Percentiles rank a stretch among this genome's conserved stretches.
phyloP scores from a whole-genome alignment of 1,284 basidiomycete genomes.

The Fomitiporia mediterranea region DNA sequence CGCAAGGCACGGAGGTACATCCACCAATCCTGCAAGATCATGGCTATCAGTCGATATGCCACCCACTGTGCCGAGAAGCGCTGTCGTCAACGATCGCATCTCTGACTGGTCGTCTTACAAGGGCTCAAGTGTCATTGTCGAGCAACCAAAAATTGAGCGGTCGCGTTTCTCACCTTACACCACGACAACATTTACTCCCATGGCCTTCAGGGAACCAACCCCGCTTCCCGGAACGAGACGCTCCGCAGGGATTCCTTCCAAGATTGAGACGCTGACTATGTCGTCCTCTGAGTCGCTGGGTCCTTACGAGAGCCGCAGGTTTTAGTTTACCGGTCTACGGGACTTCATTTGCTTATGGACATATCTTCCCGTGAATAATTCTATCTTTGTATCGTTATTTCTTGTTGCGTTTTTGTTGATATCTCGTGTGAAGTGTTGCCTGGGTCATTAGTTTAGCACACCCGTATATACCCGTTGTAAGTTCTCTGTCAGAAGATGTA shows the following conservation, averaged over 20 bases:
- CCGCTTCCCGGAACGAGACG: not conserved
- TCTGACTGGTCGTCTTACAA: constrained; percentile 14
- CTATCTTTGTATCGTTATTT: not conserved
- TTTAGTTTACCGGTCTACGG: not conserved
- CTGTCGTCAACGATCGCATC: constrained; percentile 1
- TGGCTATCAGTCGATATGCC: constrained; percentile 10
- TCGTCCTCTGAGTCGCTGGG: not conserved
- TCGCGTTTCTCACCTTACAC: constrained; percentile 18
- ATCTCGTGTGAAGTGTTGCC: not conserved
- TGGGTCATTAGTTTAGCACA: not conserved
- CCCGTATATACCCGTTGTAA: not conserved
- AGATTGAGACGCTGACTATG: not conserved
- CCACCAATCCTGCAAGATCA: not conserved
- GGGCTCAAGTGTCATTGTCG: constrained; percentile 6
- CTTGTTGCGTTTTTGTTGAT: not conserved
- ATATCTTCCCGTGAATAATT: not conserved
- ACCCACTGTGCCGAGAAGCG: constrained; percentile 3
- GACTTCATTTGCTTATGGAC: not conserved
- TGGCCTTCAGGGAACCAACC: constrained; percentile 4
- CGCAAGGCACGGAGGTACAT: not conserved
- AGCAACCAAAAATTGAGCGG: not conserved
- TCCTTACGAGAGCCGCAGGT: not conserved
- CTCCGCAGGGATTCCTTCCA: not conserved
- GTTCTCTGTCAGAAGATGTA: too few species aligned
- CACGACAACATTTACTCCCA: constrained; percentile 5